Evolutionary conservation across 1,139 yeast genomes (phyloP), one percentile per base, ranked within the genome.

Genomic region (Saccharomycopsis hybrid): DNA sequence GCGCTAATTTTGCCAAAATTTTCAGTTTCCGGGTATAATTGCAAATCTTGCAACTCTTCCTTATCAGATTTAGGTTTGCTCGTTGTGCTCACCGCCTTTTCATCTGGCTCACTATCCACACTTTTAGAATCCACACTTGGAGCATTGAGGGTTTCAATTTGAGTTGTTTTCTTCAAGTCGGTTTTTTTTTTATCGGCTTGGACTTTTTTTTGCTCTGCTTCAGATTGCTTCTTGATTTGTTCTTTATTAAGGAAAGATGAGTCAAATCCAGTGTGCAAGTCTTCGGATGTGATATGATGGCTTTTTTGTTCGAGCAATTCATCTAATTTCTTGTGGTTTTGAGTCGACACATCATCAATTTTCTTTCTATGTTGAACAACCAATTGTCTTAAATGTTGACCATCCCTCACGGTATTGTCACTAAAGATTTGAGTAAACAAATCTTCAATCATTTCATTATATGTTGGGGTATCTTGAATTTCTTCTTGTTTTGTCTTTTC

Each of bases 261-360:
- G 62, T 90, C 96, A 71, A 88, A 92, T 0, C 97, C 98, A n/a
- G 95, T 88, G 58, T 81, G 95, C 40, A 89, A 76, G 65, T 92
- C 98, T 25, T 89, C 97, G 52, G 95, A 83, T 3, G 95, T 81
- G 56, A 92, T 90, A 62, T 87, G 84, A 53, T 72, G 65, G 8
- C 81, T 73, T 59, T 87, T 85, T 62, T 90, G 95, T 57, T 80
- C 75, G 58, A 78, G 74, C 52, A 92, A 71, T 38, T 78, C 79
- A 45, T 77, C 79, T 59, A 89, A 70, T 59, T 80, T 83, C 41
- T 76, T 74, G 41, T 77, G 71, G 47, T 80, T 85, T 55, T 80
- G 80, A 28, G 69, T 68, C 54, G 82, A 71, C 5, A 84, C 84
- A 38, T 74, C 74, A 54, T 80, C 85, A 52, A 85, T 84, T 63